Conservation (phyloP, 306 rosid species). For the Urtica urens region DNA sequence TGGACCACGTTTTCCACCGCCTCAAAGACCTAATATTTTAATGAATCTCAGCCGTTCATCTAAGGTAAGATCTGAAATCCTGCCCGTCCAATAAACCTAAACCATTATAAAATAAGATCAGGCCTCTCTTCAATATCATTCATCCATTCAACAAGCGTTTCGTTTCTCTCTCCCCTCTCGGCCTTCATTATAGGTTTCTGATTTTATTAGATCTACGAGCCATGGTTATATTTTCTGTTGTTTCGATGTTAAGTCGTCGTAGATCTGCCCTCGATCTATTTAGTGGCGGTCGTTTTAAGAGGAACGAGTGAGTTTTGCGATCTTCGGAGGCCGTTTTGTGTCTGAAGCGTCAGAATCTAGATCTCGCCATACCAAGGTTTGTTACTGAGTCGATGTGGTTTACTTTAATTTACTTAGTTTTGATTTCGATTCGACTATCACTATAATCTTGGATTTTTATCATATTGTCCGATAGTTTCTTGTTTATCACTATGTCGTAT, state of each 20-base stretch:
- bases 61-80: not conserved
- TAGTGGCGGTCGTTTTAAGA: not conserved
- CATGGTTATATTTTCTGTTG: rapidly evolving
- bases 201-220: not conserved
- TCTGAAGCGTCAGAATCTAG: not conserved
- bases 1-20: too few species aligned
- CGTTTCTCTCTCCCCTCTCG: rapidly evolving
- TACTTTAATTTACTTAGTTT: not conserved
- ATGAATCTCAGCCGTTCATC: slow-evolving; percentile 4
- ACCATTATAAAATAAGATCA: not conserved
- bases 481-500: not conserved
- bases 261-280: slow-evolving; percentile 23
- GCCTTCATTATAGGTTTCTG: too few species aligned
- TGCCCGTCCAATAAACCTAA: not conserved
- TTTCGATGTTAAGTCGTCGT: not conserved
- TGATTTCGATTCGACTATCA: not conserved
- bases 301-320: not conserved
- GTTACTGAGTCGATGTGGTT: not conserved
- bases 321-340: not conserved
- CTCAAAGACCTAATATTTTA: too few species aligned
- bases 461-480: not conserved
- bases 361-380: not conserved
- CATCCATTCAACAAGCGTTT: not conserved
- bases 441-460: not conserved
- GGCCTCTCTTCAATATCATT: not conserved